These are phyloP conservation scores for Dendrobium huoshanense DNA, from an alignment of 106 monocot genomes.

Conservation along the genomic window DNA sequence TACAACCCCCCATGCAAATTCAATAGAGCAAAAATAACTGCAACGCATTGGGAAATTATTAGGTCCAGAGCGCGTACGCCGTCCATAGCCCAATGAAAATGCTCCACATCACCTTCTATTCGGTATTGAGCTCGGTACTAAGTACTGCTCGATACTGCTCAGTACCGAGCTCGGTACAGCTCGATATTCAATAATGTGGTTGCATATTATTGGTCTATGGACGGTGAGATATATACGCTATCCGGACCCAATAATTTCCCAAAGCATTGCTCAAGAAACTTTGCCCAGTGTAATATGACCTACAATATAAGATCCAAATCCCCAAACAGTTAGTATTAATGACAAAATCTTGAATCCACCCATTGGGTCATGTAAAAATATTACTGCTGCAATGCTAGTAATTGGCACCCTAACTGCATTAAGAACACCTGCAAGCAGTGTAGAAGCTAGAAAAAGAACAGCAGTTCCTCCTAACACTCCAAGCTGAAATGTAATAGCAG, in stretches of 20 bases:
- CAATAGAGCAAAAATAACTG: background rate
- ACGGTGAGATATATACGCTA: too few relatives aligned
- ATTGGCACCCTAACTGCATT: slow-evolving; percentile 91
- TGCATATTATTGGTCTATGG: too few relatives aligned
- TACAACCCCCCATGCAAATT: background rate
- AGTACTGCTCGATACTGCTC: too few relatives aligned
- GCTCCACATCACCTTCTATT: too few relatives aligned
- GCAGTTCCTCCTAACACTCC: slow-evolving; percentile 79
- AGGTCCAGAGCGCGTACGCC: too few relatives aligned
- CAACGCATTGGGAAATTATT: too few relatives aligned
- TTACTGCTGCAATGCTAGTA: slow-evolving; percentile 71
- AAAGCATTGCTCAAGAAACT: background rate
- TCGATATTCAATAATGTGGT: too few relatives aligned
- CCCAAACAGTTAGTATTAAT: slow-evolving; percentile 83
- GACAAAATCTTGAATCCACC: slow-evolving; percentile 89
- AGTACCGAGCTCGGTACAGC: too few relatives aligned
- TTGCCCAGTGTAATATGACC: slow-evolving; percentile 40
- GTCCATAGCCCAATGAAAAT: too few relatives aligned
- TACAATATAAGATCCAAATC: slow-evolving; percentile 74
- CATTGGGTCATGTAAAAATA: slow-evolving; percentile 86
- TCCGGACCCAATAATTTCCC: too few relatives aligned
- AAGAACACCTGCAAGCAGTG: slow-evolving; percentile 84
- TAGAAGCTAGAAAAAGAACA: slow-evolving; percentile 82
- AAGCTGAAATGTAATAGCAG: slow-evolving; percentile 82
- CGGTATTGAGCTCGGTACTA: too few relatives aligned